These are phyloP conservation scores for Wickerhamomyces pijperi DNA, from an alignment of 805 yeast genomes.

Conservation along the genomic window DNA sequence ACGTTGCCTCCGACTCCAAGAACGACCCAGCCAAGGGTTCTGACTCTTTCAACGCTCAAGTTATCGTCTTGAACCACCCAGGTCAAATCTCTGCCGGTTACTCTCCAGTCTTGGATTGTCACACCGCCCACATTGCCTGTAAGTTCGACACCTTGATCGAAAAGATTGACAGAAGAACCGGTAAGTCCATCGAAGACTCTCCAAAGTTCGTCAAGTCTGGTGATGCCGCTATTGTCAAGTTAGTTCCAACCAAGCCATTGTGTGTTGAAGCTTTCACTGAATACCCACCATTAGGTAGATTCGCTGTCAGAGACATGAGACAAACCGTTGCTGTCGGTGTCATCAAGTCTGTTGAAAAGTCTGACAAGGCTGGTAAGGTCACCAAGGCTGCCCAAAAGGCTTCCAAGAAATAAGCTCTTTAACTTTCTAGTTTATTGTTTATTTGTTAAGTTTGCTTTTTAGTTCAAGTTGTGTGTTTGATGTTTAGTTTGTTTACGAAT, in stretches of 20 bases:
- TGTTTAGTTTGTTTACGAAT: background rate
- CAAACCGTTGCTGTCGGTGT: conserved; percentile 99
- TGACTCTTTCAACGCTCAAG: conserved; percentile 81
- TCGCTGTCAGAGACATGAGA: conserved; percentile 98
- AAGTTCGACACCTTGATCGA: conserved; percentile 69
- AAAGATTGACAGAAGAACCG: conserved; percentile 92
- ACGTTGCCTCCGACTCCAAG: conserved; percentile 91
- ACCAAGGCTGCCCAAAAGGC: conserved; percentile 75
- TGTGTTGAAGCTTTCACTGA: conserved; percentile 90
- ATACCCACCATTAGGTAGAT: conserved; percentile 96
- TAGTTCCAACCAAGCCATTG: conserved; percentile 86
- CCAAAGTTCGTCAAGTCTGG: conserved; percentile 95
- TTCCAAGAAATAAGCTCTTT: conserved; percentile 12
- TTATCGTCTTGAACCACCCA: conserved; percentile 85
- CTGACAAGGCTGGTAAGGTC: conserved; percentile 80
- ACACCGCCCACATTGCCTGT: conserved; percentile 93
- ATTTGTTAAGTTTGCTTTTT: conserved; percentile 1
- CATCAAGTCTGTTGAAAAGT: conserved; percentile 86
- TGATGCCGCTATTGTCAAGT: conserved; percentile 89
- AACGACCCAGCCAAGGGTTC: conserved; percentile 82
- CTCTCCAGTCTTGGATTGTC: conserved; percentile 88
- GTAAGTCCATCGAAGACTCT: conserved; percentile 81
- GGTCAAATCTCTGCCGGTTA: conserved; percentile 90
- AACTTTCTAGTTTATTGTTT: conserved; percentile 1
- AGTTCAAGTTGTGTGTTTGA: background rate